A percentile compares a stretch with the other conserved stretches of the same genome.
Conservation (phyloP, 2,329 filamentous ascomycete genomes). For the Hansfordia pulvinata region DNA sequence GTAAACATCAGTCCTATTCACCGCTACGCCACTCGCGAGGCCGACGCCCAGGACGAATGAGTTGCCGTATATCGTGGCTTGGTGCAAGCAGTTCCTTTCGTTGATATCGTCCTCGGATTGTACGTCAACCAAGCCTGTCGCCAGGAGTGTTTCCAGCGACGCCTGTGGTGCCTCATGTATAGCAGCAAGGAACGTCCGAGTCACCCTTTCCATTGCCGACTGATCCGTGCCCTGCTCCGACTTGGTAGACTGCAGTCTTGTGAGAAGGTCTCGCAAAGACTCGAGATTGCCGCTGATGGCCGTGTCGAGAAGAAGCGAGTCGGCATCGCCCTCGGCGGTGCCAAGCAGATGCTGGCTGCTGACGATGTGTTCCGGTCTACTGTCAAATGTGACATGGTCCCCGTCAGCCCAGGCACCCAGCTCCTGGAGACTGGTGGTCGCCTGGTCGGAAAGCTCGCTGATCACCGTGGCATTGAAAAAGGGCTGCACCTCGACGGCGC, state of each 20-base stretch:
- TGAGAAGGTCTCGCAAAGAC: conserved; percentile 68
- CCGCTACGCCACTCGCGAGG: conserved; percentile 61
- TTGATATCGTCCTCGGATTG: conserved; percentile 95
- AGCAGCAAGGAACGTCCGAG: conserved; percentile 78
- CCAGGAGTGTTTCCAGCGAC: conserved; percentile 62
- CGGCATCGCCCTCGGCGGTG: conserved; percentile 80
- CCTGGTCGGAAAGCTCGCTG: conserved; percentile 90
- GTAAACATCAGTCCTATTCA: conserved; percentile 79
- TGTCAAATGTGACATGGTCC: conserved; percentile 75
- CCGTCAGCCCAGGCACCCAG: conserved; percentile 95
- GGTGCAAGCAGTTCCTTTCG: conserved; percentile 89
- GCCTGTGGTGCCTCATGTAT: conserved; percentile 74
- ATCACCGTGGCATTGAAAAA: conserved; percentile 98
- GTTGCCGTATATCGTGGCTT: conserved; percentile 90
- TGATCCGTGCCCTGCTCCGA: conserved; percentile 33
- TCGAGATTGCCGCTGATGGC: conserved; percentile 71
- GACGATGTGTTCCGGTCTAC: conserved; percentile 45
- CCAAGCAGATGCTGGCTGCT: conserved; percentile 53
- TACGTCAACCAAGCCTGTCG: conserved; percentile 76
- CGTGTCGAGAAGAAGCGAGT: conserved; percentile 77
- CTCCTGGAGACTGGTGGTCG: conserved; percentile 89
- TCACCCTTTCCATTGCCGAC: conserved; percentile 60
- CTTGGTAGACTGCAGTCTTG: conserved; percentile 47
- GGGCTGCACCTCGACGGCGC: conserved; percentile 92
- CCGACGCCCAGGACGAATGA: conserved; percentile 63